Base-by-base conservation (phyloP, 2,329 filamentous ascomycete genomes). In the Ascochyta clinopodiicola region DNA sequence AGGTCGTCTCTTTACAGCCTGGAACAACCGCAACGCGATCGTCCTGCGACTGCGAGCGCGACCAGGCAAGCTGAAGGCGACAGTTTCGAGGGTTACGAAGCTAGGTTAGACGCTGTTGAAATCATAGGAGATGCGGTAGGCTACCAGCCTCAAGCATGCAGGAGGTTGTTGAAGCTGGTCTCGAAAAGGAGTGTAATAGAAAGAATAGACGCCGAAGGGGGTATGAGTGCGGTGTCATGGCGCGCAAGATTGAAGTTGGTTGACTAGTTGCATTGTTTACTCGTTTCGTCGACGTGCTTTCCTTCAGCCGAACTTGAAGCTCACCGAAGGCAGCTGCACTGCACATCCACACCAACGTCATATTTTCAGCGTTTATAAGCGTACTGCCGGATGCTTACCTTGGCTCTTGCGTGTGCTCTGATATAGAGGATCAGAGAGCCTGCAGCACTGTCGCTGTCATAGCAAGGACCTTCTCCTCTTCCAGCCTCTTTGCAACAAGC, bases 381-480 rank as follows among this genome's bases (percentile, higher is more conserved):
- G 8, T 13, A 13, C 0, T 6, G 6, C 6, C 22, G 2, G 22
- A 24, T 24, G 22, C 22, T 24, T 6, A 24, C 22, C 4, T 24
- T 24, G 6, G 4, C 22, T 24, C 22, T 24, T 24, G 22, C 6
- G 22, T 6, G 22, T 24, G 22, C 2, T 22, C 6, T 4, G 17
- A 13, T 2, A 21, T 37, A 13, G 17, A 13, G 6, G 4, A 8
- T 40, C 25, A 50, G 0, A 55, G 27, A 7, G 72, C 74, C 36
- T 76, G 42, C 1, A 77, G 55, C 13, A 79, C 67, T 1, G 60
- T 65, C 22, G 59, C 66, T 4, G 75, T 77, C 74, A 78, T 78
- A 13, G 63, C 69, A 29, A 79, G 63, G 0, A 77, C 75, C 56
- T 78, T 79, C 45, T 79, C 77, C 48, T 79, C 77, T 50, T 79